Evolutionary conservation across 768 basidiomycete genomes (phyloP), one percentile per base, ranked within the genome.

Genomic region (Asterophora parasitica): DNA sequence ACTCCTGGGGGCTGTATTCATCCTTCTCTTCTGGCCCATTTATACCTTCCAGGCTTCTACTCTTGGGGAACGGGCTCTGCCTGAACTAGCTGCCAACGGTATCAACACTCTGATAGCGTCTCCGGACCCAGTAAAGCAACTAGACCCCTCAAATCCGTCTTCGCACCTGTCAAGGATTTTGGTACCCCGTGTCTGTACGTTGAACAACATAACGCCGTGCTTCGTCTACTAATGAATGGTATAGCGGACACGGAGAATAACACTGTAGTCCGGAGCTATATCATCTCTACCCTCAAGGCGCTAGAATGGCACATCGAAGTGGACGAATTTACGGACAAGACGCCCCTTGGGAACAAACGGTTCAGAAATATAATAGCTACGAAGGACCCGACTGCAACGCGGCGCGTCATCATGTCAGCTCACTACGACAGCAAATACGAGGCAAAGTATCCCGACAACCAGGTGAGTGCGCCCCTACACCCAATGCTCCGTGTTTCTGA

Each of bases 321-420:
- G 59, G 93, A 96, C 58, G 69, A 74, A 17, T 98, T 98, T 70
- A 78, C 71, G 4, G 85, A 74, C 42, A 60, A 68, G 13, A 98
- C 96, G 1, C 96, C 96, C 0, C 78, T 87, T 53, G 96, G 95
- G 4, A 58, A 62, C 27, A 89, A 80, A 57, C 70, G 71, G 32
- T 95, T 99, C 63, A 84, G 82, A 11, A 99, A 99, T 68, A 73
- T 98, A 42, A 85, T 98, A 54, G 95, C 92, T 27, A 98, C 96
- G 9, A 96, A 96, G 63, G 87, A 97, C 61, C 88, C 89, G n/a
- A 64, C 69, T 13, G 94, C 96, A 0, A 70, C 84, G 1, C 69
- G 89, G 37, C 83, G 90, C 51, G 74, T 99, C 28, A 74, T 95
- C 12, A 64, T 99, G n/a, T 75, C 96, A 4, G 96, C 94, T 5